Conservation (phyloP, 306 rosid species). For the Malus fusca region DNA sequence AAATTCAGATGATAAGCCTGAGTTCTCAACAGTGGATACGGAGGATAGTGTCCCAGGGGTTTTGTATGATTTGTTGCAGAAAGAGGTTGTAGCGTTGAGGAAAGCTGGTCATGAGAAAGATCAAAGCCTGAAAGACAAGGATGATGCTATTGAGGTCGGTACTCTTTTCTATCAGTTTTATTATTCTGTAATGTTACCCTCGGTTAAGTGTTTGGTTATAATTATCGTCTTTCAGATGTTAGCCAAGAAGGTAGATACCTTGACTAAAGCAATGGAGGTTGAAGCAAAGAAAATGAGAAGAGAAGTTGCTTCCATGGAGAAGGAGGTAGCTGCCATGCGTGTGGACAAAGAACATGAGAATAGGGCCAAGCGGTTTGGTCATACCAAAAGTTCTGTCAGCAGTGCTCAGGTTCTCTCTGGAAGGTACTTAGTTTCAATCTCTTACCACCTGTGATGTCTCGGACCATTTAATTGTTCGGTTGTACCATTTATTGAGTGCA, state of each 20-base stretch:
- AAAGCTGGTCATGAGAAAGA: constrained; percentile 95
- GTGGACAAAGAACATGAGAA: constrained; percentile 88
- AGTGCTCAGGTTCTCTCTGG: constrained; percentile 83
- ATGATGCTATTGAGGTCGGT: constrained; percentile 89
- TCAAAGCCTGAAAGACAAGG: constrained; percentile 95
- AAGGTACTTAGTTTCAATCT: constrained; percentile 43
- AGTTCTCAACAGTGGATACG: constrained; percentile 46
- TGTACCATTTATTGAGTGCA: constrained; percentile 3
- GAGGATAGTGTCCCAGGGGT: constrained; percentile 84
- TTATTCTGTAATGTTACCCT: neutral
- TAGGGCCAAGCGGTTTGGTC: constrained; percentile 76
- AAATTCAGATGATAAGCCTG: constrained; percentile 75
- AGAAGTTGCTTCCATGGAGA: constrained; percentile 97
- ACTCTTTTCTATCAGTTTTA: constrained; percentile 13
- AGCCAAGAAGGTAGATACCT: constrained; percentile 96
- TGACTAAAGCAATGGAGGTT: constrained; percentile 99
- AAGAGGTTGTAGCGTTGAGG: constrained; percentile 86
- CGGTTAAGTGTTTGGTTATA: constrained; percentile 14
- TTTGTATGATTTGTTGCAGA: constrained; percentile 87
- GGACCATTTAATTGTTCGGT: neutral
- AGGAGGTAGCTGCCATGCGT: constrained; percentile 99
- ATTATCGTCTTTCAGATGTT: constrained; percentile 55
- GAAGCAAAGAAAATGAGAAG: constrained; percentile 99
- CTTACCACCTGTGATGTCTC: constrained; percentile 5
- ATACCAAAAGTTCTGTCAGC: constrained; percentile 58